These are phyloP conservation scores for Erythrophleum ivorense DNA, from an alignment of 331 rosid species.

Conservation along the genomic window DNA sequence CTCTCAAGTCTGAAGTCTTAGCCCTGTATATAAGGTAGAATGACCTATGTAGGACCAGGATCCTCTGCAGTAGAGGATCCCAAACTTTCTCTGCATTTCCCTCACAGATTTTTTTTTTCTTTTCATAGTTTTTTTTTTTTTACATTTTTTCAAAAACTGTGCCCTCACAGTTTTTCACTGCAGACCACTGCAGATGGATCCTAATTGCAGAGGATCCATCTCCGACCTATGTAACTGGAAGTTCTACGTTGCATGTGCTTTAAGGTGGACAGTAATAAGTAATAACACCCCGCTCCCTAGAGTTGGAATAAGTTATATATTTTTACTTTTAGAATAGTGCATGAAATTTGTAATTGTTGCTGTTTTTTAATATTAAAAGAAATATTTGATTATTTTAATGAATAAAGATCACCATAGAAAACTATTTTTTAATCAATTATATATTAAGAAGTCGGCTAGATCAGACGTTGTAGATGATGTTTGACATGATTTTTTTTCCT, in stretches of 20 bases:
- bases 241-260: conserved; percentile 2
- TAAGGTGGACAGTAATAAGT: neutral
- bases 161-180: no score
- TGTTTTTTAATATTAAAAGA: neutral
- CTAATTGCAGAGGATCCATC: no score
- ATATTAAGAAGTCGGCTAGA: neutral
- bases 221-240: neutral
- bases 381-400: neutral
- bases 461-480: neutral
- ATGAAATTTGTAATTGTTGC: no score
- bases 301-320: neutral
- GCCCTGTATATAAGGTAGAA: neutral
- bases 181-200: no score
- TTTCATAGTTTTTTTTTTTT: no score
- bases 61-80: no score
- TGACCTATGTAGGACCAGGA: neutral
- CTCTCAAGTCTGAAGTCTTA: neutral
- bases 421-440: no score
- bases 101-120: no score
- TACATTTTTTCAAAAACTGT: no score
- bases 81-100: no score
- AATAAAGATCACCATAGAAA: neutral
- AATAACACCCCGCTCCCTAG: neutral
- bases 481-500: neutral
- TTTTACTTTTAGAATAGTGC: neutral